These are phyloP conservation scores for Neurospora intermedia DNA, from an alignment of 495 filamentous ascomycete genomes.

Conservation along the genomic window DNA sequence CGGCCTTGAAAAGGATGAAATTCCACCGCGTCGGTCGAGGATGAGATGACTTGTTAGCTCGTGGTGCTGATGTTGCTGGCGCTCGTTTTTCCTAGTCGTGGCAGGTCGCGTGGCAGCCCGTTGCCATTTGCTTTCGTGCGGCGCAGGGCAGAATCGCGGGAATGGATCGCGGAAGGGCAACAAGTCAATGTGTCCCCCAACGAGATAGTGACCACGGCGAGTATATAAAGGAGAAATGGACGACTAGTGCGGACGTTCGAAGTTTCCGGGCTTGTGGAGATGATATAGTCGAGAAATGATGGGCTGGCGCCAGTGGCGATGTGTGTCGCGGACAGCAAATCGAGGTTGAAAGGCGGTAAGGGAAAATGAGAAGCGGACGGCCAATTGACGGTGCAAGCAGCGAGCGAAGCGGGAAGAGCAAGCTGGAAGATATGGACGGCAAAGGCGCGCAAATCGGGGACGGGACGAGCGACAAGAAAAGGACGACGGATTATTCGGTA, in stretches of 20 bases:
- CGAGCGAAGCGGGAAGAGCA: not conserved
- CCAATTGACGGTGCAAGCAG: slow-evolving; percentile 15
- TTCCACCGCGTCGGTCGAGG: not conserved
- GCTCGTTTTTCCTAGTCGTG: not conserved
- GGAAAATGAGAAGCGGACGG: slow-evolving; percentile 29
- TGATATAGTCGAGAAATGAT: not conserved
- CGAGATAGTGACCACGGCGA: not conserved
- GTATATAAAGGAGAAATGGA: not conserved
- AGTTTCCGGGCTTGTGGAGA: not conserved
- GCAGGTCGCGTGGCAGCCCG: not conserved
- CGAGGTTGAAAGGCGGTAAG: slow-evolving; percentile 29
- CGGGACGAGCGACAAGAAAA: not conserved
- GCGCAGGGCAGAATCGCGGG: not conserved
- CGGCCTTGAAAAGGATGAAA: not conserved
- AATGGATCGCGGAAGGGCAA: not conserved
- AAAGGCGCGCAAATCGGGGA: not conserved
- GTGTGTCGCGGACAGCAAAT: slow-evolving; percentile 1
- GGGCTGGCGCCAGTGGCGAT: not conserved
- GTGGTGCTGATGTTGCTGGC: not conserved
- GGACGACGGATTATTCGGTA: not conserved
- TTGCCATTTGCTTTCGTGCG: not conserved
- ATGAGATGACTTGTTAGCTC: not conserved
- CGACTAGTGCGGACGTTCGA: not conserved
- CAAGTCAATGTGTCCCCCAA: not conserved
- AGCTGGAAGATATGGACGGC: slow-evolving; percentile 1